A percentile compares a stretch with the other conserved stretches of the same genome.
Conservation (phyloP, 192 early-diverging fungal genomes). For the Coemansia sp. region DNA sequence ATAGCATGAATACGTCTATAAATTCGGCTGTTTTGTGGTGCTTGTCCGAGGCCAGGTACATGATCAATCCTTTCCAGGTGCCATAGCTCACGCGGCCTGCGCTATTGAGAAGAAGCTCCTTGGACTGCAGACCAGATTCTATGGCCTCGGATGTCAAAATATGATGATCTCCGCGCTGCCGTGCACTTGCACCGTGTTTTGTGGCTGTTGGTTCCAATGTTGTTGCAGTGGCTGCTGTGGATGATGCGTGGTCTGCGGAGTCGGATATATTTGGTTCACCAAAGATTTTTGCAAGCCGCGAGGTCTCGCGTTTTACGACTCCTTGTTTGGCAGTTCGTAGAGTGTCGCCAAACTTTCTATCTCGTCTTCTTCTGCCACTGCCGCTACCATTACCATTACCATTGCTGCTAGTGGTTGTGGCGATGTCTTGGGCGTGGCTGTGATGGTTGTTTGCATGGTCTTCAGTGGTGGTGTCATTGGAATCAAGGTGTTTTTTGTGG, state of each 20-base stretch:
- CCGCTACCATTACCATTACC: neutral
- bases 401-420: slow-evolving; percentile 7
- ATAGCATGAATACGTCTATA: slow-evolving; percentile 73
- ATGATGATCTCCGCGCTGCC: neutral
- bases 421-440: neutral
- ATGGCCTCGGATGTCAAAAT: neutral
- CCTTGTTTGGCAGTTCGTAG: slow-evolving; percentile 16
- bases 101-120: slow-evolving; percentile 42
- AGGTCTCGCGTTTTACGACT: slow-evolving; percentile 19
- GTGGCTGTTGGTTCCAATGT: neutral
- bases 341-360: slow-evolving; percentile 22
- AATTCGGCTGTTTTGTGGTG: slow-evolving; percentile 52
- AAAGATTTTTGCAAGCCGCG: slow-evolving; percentile 33
- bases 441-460: neutral
- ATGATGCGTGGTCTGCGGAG: neutral
- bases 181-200: neutral
- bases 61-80: slow-evolving; percentile 41
- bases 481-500: neutral
- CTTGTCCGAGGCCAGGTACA: slow-evolving; percentile 55
- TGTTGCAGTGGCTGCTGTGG: neutral
- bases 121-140: neutral
- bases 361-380: slow-evolving; percentile 13
- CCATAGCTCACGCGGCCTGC: slow-evolving; percentile 54
- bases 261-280: slow-evolving; percentile 14
- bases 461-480: neutral